Base-by-base conservation (phyloP, 176 grass and related monocot genomes). In the Coix lacrymajobi region DNA sequence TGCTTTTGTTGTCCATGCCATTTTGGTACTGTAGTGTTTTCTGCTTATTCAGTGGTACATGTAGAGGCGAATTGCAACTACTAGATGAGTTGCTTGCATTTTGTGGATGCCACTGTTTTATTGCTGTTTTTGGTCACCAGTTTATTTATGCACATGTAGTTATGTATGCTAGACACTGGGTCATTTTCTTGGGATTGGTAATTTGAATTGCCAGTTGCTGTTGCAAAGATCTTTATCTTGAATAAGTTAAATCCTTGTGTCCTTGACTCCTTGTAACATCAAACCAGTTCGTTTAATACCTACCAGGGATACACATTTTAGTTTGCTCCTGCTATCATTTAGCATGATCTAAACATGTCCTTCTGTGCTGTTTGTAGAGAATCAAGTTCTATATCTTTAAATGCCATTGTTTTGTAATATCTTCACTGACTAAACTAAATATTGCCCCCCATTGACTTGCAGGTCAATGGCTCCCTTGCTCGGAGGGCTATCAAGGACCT, bases 401-500 rank as follows among this genome's bases (percentile, higher is more conserved):
- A 44, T 41, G 4, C 25, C 25, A 13, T 29, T 62, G 11, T 49
- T 26, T 36, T 10, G 17, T 14, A 34, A 36, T 79, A 11, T 20
- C 6, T 22, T 56, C 9, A 20, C 24, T 79, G 2, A 15, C 6
- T 51, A 20, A 26, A 37, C 20, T 69, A 2, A 80, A 51, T 62
- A 7, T 7, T 37, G 13, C 3, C 26, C 26, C 16, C 19, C 33
- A 31, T 76, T 41, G 8, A 54, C 34, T 30, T 69, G 16, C 73
- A 84, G 82, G 20, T 84, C 73, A 84, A 84, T 11, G 82, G 73
- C 11, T 84, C 82, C 34, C 85, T 87, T 9, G 85, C 85, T 28
- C 69, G 78, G 41, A 81, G 85, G 70, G 85, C 85, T 9, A 87
- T 87, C 70, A 89, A 80, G 68, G 87, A 89, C 56, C n/a, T 89